Evolutionary conservation across 192 early-diverging fungal species (phyloP).

Genomic region (Coemansia aciculifera): DNA sequence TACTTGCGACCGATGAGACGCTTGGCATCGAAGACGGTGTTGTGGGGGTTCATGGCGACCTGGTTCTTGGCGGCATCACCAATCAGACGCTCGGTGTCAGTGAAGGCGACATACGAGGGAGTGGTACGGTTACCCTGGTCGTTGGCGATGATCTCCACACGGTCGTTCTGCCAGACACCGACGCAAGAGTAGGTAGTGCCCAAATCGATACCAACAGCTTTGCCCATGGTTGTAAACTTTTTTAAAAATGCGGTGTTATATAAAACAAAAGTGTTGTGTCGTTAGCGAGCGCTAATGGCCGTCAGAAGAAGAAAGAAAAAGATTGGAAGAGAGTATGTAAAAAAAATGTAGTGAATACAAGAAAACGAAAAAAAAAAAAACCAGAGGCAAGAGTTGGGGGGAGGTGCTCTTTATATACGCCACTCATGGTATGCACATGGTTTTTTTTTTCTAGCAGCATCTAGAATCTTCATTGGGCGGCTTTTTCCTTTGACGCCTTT

Average conservation of each 20-base stretch:
- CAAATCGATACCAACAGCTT: slow-evolving; percentile 65
- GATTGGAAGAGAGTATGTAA: neutral
- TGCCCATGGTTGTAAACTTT: slow-evolving; percentile 34
- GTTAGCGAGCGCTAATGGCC: neutral
- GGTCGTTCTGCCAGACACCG: slow-evolving; percentile 71
- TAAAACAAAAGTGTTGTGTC: slow-evolving; percentile 10
- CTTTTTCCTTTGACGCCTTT: neutral
- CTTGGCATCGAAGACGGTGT: slow-evolving; percentile 99
- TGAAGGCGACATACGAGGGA: slow-evolving; percentile 96
- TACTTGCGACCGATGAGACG: slow-evolving; percentile 97
- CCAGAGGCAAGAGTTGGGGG: neutral
- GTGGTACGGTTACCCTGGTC: slow-evolving; percentile 99
- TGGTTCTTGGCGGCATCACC: slow-evolving; percentile 99
- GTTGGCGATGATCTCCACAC: slow-evolving; percentile 97
- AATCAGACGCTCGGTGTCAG: slow-evolving; percentile 96
- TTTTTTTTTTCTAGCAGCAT: neutral
- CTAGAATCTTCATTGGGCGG: slow-evolving; percentile 5
- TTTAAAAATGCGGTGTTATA: slow-evolving; percentile 15
- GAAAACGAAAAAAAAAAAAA: neutral
- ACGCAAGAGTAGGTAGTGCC: slow-evolving; percentile 64
- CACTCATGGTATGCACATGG: neutral
- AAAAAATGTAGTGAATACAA: slow-evolving; percentile 6
- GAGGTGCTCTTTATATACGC: neutral
- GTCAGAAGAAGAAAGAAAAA: neutral
- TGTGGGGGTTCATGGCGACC: slow-evolving; percentile 96